Conservation (phyloP, 495 filamentous ascomycete species). For the Achaetomiella virescens region DNA sequence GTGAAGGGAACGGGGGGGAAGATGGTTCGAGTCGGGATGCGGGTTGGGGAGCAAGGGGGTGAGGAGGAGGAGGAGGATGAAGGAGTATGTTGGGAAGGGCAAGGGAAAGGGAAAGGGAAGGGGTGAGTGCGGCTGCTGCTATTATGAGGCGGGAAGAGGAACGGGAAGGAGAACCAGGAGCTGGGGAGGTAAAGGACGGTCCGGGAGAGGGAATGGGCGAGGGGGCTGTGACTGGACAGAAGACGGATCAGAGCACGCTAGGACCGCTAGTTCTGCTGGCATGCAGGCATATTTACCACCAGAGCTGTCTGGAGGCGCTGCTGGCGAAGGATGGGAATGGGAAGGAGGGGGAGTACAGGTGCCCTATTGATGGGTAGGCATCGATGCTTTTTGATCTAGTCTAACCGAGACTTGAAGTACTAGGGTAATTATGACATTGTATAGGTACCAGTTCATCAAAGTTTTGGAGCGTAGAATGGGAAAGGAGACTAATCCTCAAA, state of each 20-base stretch:
- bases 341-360: slow-evolving; percentile 44
- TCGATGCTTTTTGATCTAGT: not conserved
- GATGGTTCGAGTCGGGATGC: not conserved
- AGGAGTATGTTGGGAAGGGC: slow-evolving; percentile 29
- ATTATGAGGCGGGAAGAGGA: slow-evolving; percentile 17
- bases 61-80: slow-evolving; percentile 26
- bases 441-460: not conserved
- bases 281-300: slow-evolving; percentile 59
- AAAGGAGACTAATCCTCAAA: no score
- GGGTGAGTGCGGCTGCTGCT: slow-evolving; percentile 13
- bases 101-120: slow-evolving; percentile 31
- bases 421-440: not conserved
- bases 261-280: slow-evolving; percentile 52
- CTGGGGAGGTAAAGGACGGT: not conserved
- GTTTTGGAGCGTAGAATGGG: not conserved
- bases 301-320: slow-evolving; percentile 51
- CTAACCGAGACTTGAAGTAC: not conserved
- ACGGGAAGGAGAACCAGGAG: not conserved
- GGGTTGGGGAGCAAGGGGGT: slow-evolving; percentile 20
- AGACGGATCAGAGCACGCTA: slow-evolving; percentile 27
- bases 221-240: not conserved
- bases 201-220: slow-evolving; percentile 8
- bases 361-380: slow-evolving; percentile 48
- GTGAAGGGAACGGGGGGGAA: slow-evolving; percentile 23
- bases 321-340: slow-evolving; percentile 39